phyloP scores from a whole-genome alignment of 495 filamentous ascomycete species.

The Xylaria sp. region DNA sequence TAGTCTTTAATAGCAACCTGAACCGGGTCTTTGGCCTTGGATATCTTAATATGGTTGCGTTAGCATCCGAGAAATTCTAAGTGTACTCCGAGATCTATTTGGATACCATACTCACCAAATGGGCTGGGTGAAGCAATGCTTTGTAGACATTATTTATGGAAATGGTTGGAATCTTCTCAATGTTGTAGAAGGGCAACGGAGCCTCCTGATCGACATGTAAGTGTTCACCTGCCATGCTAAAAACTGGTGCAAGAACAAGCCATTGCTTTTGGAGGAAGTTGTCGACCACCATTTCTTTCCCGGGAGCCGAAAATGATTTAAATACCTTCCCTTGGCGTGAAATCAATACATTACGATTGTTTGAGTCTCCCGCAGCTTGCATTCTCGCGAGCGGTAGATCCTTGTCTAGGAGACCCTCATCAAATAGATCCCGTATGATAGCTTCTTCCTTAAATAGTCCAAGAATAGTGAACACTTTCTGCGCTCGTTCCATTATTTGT shows the following conservation, averaged over 20 bases:
- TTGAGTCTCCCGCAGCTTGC: background rate
- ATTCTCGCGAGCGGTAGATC: background rate
- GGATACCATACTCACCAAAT: background rate
- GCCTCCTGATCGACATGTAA: background rate
- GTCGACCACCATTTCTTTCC: background rate
- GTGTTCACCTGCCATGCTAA: background rate
- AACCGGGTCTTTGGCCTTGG: background rate
- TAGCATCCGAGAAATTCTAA: background rate
- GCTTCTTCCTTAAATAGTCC: background rate
- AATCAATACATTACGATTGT: background rate
- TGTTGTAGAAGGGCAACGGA: background rate
- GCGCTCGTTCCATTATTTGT: background rate
- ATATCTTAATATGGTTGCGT: background rate
- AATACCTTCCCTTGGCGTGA: background rate
- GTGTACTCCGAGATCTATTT: background rate
- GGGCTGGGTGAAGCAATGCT: background rate
- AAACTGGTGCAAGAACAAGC: background rate
- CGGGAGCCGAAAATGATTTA: background rate
- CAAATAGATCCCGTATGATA: background rate
- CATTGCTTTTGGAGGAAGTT: background rate
- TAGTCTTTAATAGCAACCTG: conserved; percentile 5
- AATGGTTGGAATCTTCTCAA: background rate
- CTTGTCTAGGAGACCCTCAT: background rate
- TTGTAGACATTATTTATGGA: background rate
- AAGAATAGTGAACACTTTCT: background rate